Base-by-base conservation (phyloP, 768 basidiomycete genomes). In the Dentipellis sp. region DNA sequence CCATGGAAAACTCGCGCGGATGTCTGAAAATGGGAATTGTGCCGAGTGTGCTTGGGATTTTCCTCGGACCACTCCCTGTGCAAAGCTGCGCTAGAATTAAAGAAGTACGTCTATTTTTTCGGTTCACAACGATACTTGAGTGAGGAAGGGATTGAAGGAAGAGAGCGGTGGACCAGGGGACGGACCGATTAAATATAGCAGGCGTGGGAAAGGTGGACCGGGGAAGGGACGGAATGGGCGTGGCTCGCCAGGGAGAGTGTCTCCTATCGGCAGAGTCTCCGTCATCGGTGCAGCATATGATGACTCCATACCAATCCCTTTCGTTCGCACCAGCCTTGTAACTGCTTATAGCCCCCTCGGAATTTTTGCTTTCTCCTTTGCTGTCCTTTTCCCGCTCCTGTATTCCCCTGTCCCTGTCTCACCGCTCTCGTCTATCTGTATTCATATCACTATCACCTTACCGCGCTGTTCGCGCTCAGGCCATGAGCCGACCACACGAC, bases 401-500 rank as follows among this genome's bases (percentile, higher is more conserved):
- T 57, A 47, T 50, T 56, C 50, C 34, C 45, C 19, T 53, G 35
- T 51, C 36, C 52, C 49, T 38, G 50, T 47, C 34, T 53, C 55
- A 29, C 29, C 29, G 54, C 55, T 38, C 51, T 58, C 68, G 46
- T 63, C 40, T 23, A 10, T 21, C 29, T 23, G 35, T 16, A 37
- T 42, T 36, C 23, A 34, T 57, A 54, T 42, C 49, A 62, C 57
- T 59, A 29, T 50, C 42, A 61, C 56, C 46, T n/a, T 38, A 60
- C 52, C 63, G 65, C 46, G 10, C 54, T 36, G 65, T 21, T 50
- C 48, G 19, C 19, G 36, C 65, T 68, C 65, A 61, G 59, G 60
- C 59, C 70, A 77, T 76, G 75, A 69, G 71, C 70, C 68, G 68
- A 58, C 64, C 62, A 55, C 58, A 59, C 62, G 66, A 62, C 67